Evolutionary conservation across 2,329 filamentous ascomycete species (phyloP).

Genomic region (Alternaria metachromatica): DNA sequence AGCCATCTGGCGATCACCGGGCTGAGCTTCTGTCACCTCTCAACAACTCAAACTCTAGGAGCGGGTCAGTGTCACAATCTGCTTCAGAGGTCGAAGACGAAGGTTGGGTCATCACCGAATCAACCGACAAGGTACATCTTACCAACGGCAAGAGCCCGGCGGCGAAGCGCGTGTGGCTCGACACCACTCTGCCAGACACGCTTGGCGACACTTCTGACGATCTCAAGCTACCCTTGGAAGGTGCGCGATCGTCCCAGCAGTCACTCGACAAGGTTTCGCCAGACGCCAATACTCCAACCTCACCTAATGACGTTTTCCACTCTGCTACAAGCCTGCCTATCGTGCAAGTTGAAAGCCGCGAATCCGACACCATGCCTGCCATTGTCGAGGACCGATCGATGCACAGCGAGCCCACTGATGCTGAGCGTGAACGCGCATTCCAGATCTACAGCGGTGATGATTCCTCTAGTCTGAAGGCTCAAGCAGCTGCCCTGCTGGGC

Average conservation of each 20-base stretch:
- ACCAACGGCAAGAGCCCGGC: conserved; percentile 25
- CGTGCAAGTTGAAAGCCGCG: conserved; percentile 58
- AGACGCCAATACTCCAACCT: conserved; percentile 47
- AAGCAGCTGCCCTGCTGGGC: conserved; percentile 88
- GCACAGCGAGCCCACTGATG: conserved; percentile 60
- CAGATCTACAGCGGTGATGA: conserved; percentile 87
- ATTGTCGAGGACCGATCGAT: conserved; percentile 42
- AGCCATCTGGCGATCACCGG: conserved; percentile 34
- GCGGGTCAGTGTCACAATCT: conserved; percentile 30
- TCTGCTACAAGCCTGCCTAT: conserved; percentile 59
- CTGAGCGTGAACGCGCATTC: conserved; percentile 78
- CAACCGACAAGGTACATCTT: conserved; percentile 31
- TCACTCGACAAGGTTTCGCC: conserved; percentile 47
- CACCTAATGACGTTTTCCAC: conserved; percentile 55
- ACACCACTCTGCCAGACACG: conserved; percentile 47
- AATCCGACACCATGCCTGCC: conserved; percentile 47
- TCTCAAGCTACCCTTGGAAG: conserved; percentile 50
- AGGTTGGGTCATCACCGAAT: conserved; percentile 45
- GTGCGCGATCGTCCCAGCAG: conserved; percentile 44
- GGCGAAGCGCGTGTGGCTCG: conserved; percentile 50
- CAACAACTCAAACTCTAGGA: conserved; percentile 20
- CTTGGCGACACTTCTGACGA: conserved; percentile 32
- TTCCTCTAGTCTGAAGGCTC: conserved; percentile 77
- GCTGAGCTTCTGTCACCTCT: conserved; percentile 33
- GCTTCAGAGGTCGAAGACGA: conserved; percentile 49